Conservation (phyloP, 2,329 filamentous ascomycete genomes). For the Epichloe gansuensis region DNA sequence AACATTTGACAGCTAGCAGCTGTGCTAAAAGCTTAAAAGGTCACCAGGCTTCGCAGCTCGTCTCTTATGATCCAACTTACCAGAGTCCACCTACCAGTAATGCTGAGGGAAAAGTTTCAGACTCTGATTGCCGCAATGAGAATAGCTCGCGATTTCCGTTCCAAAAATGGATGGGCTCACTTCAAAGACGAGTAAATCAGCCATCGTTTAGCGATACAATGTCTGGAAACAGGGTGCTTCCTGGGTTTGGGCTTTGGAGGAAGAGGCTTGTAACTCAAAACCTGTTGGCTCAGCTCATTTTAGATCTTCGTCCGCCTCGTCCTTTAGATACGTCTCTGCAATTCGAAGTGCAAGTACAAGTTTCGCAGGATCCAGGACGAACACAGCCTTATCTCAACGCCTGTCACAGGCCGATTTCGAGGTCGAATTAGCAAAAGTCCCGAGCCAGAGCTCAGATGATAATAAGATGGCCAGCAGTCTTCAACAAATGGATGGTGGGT, state of each 20-base stretch:
- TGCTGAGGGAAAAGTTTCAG: background rate
- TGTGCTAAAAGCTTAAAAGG: background rate
- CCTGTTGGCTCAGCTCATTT: conserved; percentile 3
- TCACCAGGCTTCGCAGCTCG: background rate
- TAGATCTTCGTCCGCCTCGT: conserved; percentile 50
- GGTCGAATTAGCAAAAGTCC: conserved; percentile 47
- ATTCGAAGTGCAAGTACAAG: conserved; percentile 75
- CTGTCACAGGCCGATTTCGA: conserved; percentile 50
- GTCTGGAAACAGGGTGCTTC: conserved; percentile 4
- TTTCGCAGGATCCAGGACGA: conserved; percentile 50
- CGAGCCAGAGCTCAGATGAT: conserved; percentile 51
- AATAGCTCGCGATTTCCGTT: conserved; percentile 36
- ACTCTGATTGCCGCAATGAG: background rate
- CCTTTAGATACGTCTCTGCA: conserved; percentile 66
- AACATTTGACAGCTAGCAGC: conserved; percentile 15
- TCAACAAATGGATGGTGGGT: conserved; percentile 49
- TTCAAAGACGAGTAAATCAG: conserved; percentile 45
- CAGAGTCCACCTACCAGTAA: background rate
- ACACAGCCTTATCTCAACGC: conserved; percentile 36
- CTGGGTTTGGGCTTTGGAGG: background rate
- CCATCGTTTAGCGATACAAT: conserved; percentile 12
- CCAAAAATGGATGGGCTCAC: conserved; percentile 59
- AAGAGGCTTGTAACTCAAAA: background rate
- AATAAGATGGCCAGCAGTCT: conserved; percentile 47
- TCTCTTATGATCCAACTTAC: background rate